Percentiles rank a stretch among this genome's conserved stretches.
These are phyloP conservation scores for Stramenopiles sp. DNA, from an alignment of 352 stramenopile genomes.

Conservation along the genomic window DNA sequence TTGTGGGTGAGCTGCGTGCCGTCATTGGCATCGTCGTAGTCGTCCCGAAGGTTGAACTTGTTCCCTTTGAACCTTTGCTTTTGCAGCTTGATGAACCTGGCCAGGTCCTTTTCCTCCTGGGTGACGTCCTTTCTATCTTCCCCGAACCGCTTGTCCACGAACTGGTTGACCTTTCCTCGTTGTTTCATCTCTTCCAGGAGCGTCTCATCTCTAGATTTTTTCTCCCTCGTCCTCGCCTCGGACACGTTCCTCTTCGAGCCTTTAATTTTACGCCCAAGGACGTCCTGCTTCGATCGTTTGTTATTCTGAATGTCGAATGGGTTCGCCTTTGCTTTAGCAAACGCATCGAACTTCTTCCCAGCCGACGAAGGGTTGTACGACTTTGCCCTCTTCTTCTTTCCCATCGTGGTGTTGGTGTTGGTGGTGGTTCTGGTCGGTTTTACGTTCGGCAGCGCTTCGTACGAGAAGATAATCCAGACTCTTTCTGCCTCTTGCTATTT, in stretches of 20 bases:
- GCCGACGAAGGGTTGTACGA: constrained; percentile 10
- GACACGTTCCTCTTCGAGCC: constrained; percentile 61
- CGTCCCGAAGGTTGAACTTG: constrained; percentile 47
- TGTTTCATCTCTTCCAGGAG: constrained; percentile 48
- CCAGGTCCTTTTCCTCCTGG: background rate
- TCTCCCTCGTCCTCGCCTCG: constrained; percentile 46
- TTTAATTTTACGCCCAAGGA: constrained; percentile 62
- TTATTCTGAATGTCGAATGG: constrained; percentile 68
- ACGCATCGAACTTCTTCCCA: background rate
- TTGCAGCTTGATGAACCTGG: constrained; percentile 20
- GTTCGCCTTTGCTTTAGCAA: constrained; percentile 28
- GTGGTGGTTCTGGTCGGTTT: too few relatives aligned
- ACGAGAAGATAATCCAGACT: too few relatives aligned
- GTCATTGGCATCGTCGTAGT: constrained; percentile 33
- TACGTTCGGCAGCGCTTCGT: too few relatives aligned
- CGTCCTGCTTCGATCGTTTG: constrained; percentile 58
- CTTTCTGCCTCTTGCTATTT: too few relatives aligned
- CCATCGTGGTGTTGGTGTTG: too few relatives aligned
- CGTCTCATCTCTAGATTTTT: constrained; percentile 55
- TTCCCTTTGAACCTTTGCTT: constrained; percentile 38
- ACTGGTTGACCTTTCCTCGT: constrained; percentile 63
- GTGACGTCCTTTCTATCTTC: background rate
- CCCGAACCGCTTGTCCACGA: constrained; percentile 38
- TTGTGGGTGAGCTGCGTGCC: constrained; percentile 28
- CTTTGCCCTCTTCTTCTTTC: constrained; percentile 18